Evolutionary conservation across 2,329 filamentous ascomycete species (phyloP), one percentile per base, ranked within the genome.

Genomic region (Elsinoe necatrix): DNA sequence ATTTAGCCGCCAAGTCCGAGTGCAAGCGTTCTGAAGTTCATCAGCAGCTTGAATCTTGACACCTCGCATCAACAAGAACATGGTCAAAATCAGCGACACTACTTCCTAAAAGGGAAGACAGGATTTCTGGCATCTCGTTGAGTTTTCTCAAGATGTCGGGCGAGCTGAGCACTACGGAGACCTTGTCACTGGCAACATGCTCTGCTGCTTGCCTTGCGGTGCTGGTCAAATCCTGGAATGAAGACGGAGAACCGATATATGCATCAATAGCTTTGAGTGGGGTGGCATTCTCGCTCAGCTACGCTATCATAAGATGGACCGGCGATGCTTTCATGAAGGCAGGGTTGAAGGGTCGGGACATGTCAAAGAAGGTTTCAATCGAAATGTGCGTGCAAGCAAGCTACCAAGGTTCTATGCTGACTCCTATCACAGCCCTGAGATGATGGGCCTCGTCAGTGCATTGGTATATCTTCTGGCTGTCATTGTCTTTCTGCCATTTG

Each of bases 401-500:
- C 11, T 37, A 50, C 1, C 18, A 42, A 12, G 14, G 16, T 47
- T 61, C 65, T 67, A 58, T 67, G 57, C 59, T 57, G 39, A 59
- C 57, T 25, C 25, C 42, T 2, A 47, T 35, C 41, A 23, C 61
- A 86, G 83, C 65, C 93, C 93, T 20, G 93, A 98, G 72, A 92
- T 88, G 63, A 96, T 98, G 91, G 93, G 93, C 27, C 89, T 89
- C 58, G 81, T 98, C 23, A 95, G 89, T 68, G 93, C 92, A 7
- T 82, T 93, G 62, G 90, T 97, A 23, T 97, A 97, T 72, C 79
- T 98, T 42, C 79, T 98, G 62, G 81, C 84, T 51, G 80, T 97
- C 63, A 95, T 97, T 63, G 75, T 89, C 61, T 98, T 98, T 70
- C 90, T 97, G 58, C 93, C 93, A 0, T 95, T 96, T 72, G 88